These are phyloP conservation scores for Ophiostoma piceae DNA, from an alignment of 2,329 filamentous ascomycete genomes.

Conservation along the genomic window DNA sequence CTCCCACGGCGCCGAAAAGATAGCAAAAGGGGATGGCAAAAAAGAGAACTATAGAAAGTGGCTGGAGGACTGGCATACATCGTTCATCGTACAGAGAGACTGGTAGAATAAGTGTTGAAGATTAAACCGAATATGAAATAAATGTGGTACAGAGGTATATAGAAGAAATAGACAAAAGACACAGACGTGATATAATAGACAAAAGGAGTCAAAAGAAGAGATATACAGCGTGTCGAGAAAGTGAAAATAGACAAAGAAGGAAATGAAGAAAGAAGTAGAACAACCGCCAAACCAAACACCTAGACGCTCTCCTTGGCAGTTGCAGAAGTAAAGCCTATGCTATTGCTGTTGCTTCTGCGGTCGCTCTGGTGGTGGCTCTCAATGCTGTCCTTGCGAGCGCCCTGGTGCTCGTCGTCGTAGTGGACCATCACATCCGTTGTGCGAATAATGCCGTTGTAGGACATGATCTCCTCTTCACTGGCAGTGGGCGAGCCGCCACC, in stretches of 20 bases:
- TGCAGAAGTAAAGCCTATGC: slow-evolving; percentile 12
- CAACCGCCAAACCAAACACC: not conserved
- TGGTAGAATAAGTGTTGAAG: not conserved
- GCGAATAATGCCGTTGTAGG: slow-evolving; percentile 38
- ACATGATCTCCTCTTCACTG: slow-evolving; percentile 39
- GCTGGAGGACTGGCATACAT: not conserved
- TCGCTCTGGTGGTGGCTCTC: slow-evolving; percentile 20
- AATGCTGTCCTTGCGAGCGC: slow-evolving; percentile 19
- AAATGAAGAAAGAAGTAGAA: not conserved
- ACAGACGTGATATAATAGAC: not conserved
- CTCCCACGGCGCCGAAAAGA: not conserved
- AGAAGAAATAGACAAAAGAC: not conserved
- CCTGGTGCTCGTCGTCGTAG: slow-evolving; percentile 24
- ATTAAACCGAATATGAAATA: not conserved
- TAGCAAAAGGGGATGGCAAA: not conserved
- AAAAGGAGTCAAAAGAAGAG: not conserved
- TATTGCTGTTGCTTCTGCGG: slow-evolving; percentile 21
- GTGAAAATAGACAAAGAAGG: not conserved
- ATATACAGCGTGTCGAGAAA: not conserved
- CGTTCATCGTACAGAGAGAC: not conserved
- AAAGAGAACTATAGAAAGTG: not conserved
- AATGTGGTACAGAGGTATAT: not conserved
- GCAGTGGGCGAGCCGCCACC: slow-evolving; percentile 33
- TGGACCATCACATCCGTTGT: slow-evolving; percentile 33
- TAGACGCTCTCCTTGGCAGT: slow-evolving; percentile 24